Evolutionary conservation across 139 green algal genomes (phyloP).

Genomic region (Coelastrella sp.): DNA sequence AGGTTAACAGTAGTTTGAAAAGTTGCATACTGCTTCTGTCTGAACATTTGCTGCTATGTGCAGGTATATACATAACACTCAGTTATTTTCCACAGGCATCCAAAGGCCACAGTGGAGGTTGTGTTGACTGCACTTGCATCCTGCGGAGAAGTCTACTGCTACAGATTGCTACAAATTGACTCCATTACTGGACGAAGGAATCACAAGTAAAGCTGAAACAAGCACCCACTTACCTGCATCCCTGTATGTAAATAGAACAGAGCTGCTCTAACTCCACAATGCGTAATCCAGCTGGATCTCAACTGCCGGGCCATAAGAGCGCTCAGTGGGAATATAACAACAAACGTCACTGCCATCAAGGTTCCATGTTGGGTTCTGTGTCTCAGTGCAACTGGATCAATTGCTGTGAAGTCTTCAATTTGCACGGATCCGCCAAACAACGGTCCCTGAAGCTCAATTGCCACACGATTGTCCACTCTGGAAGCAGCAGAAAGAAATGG

Average conservation of each 20-base stretch:
- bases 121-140: no score
- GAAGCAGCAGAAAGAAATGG: background rate
- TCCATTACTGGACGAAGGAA: no score
- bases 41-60: no score
- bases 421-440: background rate
- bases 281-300: background rate
- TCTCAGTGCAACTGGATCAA: background rate
- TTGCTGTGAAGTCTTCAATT: background rate
- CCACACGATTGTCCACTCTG: conserved; percentile 7
- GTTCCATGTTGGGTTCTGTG: conserved; percentile 34
- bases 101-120: no score
- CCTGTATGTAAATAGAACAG: conserved; percentile 36
- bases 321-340: conserved; percentile 39
- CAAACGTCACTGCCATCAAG: conserved; percentile 45
- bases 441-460: background rate
- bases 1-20: no score
- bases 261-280: background rate
- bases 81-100: no score
- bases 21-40: no score
- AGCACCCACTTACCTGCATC: background rate
- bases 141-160: no score
- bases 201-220: no score
- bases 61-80: no score
- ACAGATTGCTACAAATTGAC: no score
- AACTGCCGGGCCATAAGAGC: conserved; percentile 13